Evolutionary conservation across 257 asterid species (phyloP).

Genomic region (Leptodermis oblonga): DNA sequence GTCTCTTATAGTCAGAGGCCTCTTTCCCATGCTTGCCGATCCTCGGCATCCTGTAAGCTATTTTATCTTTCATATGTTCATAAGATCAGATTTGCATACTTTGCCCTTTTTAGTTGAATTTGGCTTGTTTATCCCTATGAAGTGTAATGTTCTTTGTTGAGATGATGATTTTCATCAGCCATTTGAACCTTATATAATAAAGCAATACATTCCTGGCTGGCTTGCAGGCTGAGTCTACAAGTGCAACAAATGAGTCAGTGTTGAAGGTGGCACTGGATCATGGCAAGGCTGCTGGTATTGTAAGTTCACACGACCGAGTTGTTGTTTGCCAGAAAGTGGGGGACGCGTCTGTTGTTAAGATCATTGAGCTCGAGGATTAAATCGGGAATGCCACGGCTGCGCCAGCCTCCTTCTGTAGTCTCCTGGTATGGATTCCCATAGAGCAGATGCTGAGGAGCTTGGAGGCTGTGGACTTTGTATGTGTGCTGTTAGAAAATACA

Average conservation of each 20-base stretch:
- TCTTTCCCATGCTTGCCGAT: constrained; percentile 90
- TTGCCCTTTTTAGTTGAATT: background rate
- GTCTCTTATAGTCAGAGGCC: constrained; percentile 84
- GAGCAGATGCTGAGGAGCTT: background rate
- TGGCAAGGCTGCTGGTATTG: constrained; percentile 62
- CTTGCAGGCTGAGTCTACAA: constrained; percentile 63
- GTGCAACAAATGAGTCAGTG: constrained; percentile 61
- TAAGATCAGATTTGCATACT: background rate
- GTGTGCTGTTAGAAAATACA: background rate
- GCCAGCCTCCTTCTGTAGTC: background rate
- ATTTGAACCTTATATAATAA: constrained; percentile 1
- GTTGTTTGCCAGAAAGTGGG: constrained; percentile 88
- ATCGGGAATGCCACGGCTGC: background rate
- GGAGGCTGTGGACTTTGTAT: background rate
- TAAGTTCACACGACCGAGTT: constrained; percentile 70
- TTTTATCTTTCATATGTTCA: background rate
- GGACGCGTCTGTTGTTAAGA: constrained; percentile 84
- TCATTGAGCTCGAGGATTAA: constrained; percentile 78
- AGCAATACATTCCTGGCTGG: constrained; percentile 5
- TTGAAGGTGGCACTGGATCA: constrained; percentile 79
- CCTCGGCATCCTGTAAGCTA: constrained; percentile 85
- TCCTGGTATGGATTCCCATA: background rate
- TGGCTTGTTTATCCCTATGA: background rate
- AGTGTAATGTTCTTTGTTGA: background rate
- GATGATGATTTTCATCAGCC: background rate